Conservation (phyloP, 2,329 filamentous ascomycete species). For the Trichoderma sp. region DNA sequence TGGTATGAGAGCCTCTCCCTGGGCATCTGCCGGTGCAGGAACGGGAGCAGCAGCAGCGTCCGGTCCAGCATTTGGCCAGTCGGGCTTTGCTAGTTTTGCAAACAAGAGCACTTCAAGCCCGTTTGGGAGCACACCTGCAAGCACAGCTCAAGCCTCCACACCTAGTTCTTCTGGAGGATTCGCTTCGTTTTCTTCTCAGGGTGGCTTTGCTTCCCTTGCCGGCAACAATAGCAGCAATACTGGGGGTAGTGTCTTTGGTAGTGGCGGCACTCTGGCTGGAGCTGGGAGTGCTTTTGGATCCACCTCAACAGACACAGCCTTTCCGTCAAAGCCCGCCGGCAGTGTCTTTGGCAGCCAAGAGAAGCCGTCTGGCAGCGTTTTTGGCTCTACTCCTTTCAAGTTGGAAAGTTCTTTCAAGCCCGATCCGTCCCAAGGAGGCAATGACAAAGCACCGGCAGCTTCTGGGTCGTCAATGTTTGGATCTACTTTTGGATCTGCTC, state of each 20-base stretch:
- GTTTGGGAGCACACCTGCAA: slow-evolving; percentile 37
- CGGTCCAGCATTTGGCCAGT: slow-evolving; percentile 54
- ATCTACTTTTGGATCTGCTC: slow-evolving; percentile 57
- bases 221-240: slow-evolving; percentile 36
- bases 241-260: slow-evolving; percentile 39
- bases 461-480: slow-evolving; percentile 56
- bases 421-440: slow-evolving; percentile 61
- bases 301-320: slow-evolving; percentile 31
- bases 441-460: slow-evolving; percentile 46
- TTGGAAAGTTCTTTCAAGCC: slow-evolving; percentile 66
- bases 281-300: slow-evolving; percentile 35
- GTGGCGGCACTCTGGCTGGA: slow-evolving; percentile 35
- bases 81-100: slow-evolving; percentile 46
- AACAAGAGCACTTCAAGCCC: slow-evolving; percentile 36
- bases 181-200: slow-evolving; percentile 52
- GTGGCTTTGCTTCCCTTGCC: slow-evolving; percentile 54
- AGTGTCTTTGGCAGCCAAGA: slow-evolving; percentile 49
- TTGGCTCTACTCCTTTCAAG: slow-evolving; percentile 61
- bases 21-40: slow-evolving; percentile 40
- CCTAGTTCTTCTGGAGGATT: slow-evolving; percentile 47
- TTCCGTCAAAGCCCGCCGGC: slow-evolving; percentile 48
- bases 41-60: slow-evolving; percentile 16
- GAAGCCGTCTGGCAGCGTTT: slow-evolving; percentile 45
- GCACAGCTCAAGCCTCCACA: slow-evolving; percentile 30
- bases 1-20: slow-evolving; percentile 52